These are phyloP conservation scores for Cercospora sojina DNA, from an alignment of 2,329 filamentous ascomycete genomes.

Conservation along the genomic window DNA sequence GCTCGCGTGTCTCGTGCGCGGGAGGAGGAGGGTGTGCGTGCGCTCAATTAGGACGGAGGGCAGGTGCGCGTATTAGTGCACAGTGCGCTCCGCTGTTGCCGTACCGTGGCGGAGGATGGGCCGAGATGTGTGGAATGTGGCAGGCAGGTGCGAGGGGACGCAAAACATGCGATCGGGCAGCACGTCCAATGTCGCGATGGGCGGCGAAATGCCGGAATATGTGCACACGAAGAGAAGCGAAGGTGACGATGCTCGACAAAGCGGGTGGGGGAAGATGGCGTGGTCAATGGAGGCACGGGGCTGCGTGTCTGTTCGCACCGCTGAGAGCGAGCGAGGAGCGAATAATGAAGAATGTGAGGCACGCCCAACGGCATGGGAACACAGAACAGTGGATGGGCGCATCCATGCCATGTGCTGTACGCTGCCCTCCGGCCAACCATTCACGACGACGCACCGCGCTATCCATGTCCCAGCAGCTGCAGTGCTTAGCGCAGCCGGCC, in stretches of 20 bases:
- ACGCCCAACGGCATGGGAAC: background rate
- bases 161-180: constrained; percentile 3
- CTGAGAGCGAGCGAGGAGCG: background rate
- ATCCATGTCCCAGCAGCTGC: background rate
- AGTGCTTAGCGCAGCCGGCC: background rate
- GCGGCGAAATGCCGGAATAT: background rate
- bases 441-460: background rate
- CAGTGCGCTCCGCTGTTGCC: background rate
- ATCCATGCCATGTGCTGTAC: background rate
- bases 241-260: background rate
- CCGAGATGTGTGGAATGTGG: background rate
- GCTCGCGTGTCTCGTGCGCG: background rate
- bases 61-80: background rate
- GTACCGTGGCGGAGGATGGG: background rate
- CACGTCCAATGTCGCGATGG: background rate
- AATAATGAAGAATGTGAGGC: background rate
- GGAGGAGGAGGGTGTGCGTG: background rate
- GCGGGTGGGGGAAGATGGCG: background rate
- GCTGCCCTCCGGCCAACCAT: background rate
- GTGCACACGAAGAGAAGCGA: background rate
- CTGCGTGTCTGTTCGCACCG: background rate
- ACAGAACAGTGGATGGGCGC: background rate
- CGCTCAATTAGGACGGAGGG: background rate
- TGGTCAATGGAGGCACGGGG: constrained; percentile 3
- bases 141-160: background rate